A percentile compares a stretch with the other conserved stretches of the same genome.
Evolutionary conservation across 108 stramenopile genomes (phyloP).

Genomic region (Pseudonitzschia pungens): DNA sequence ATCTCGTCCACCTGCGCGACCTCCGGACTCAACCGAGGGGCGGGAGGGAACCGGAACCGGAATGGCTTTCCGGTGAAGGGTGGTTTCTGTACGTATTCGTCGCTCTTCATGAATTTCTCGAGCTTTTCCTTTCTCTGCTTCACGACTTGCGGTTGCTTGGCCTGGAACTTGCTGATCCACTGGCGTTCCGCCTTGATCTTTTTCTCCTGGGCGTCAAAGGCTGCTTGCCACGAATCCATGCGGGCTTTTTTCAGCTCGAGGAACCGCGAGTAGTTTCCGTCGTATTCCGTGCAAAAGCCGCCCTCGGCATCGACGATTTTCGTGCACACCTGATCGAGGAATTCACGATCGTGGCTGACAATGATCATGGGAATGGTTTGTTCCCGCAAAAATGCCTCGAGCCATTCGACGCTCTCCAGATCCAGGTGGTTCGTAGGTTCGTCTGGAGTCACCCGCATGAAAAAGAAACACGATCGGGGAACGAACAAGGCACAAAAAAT

Average conservation of each 20-base stretch:
- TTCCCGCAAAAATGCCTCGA: conserved; percentile 90
- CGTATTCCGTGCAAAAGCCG: conserved; percentile 88
- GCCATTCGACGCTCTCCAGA: conserved; percentile 95
- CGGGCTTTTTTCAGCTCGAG: conserved; percentile 88
- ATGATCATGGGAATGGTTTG: conserved; percentile 97
- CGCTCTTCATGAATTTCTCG: conserved; percentile 80
- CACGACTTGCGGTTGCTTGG: conserved; percentile 84
- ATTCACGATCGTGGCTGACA: conserved; percentile 98
- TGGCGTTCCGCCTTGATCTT: conserved; percentile 91
- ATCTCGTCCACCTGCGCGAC: conserved; percentile 76
- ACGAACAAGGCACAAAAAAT: neutral
- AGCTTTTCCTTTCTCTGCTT: conserved; percentile 77
- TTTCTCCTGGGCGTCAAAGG: conserved; percentile 94
- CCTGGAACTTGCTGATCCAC: conserved; percentile 91
- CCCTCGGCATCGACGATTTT: conserved; percentile 95
- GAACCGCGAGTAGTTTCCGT: conserved; percentile 95
- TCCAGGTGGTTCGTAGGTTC: conserved; percentile 91
- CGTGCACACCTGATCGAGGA: conserved; percentile 96
- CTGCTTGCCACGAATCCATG: conserved; percentile 92
- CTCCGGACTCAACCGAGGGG: conserved; percentile 88
- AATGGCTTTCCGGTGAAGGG: conserved; percentile 90
- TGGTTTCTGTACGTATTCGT: conserved; percentile 93
- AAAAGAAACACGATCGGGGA: neutral
- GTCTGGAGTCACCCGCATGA: conserved; percentile 12
- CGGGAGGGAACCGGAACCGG: conserved; percentile 93